Base-by-base conservation (phyloP, 805 yeast genomes). In the Candida vaughaniae region DNA sequence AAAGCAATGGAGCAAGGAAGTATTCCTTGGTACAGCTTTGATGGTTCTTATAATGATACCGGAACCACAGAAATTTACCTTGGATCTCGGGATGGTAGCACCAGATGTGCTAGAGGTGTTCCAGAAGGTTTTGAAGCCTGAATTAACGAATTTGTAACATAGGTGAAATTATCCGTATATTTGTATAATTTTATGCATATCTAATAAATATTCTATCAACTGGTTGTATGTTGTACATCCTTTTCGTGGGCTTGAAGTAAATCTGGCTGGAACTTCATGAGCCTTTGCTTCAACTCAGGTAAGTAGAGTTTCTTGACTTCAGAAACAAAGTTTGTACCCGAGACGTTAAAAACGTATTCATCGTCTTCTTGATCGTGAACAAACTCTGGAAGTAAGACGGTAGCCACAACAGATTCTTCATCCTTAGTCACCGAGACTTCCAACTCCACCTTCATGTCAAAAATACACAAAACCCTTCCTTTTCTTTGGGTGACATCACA, bases 401-500 rank as follows among this genome's bases (percentile, higher is more conserved):
- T 66, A 32, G 78, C 83, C 16, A 53, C 48, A 29, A 63, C 47
- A 10, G 48, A 39, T 32, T 64, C 69, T n/a, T 67, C 71, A 5
- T 53, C 60, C 6, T 57, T 63, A 19, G 54, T 48, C 10, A 75
- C 69, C 25, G 56, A 51, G 15, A 79, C 65, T 7, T 62, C 51
- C 40, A 85, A 69, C 45, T 65, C 69, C 31, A 85, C 56, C 30
- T 65, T 64, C 70, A 85, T 55, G 53, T 85, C 95, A 51, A 75
- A 85, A 33, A 85, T 80, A 53, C 91, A 84, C 50, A 78, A 75
- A 17, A 82, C 86, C 59, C 80, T 82, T 6, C 91, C 91, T 60
- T 85, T 85, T 65, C 95, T 75, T 59, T 85, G 91, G 16, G 87
- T 80, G 10, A 85, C 90, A 51, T 85, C 85, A 49, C 93, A 83